Base-by-base conservation (phyloP, 495 filamentous ascomycete genomes). In the Xylaria venustula region DNA sequence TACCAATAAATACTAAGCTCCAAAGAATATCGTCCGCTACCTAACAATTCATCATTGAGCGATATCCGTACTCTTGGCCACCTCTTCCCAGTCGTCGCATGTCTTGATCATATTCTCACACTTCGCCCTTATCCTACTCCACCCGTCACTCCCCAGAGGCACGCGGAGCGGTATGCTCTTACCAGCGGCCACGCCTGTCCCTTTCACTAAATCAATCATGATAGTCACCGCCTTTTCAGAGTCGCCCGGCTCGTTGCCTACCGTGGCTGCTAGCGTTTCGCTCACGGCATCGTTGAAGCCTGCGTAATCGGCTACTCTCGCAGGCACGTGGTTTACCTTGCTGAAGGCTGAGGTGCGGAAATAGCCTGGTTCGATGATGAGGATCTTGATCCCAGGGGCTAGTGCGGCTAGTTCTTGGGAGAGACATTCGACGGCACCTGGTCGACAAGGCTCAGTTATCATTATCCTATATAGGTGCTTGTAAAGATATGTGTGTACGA, bases 131-230 rank as follows among this genome's bases (percentile, higher is more conserved):
- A 75, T 54, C 51, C 73, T 50, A 2, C 58, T 65, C 72, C 74
- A 81, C 11, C 73, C 67, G 56, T 78, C 77, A 14, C 61, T 72
- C 8, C 82, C 81, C 5, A 83, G 62, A 7, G 80, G 79, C 37
- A 81, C 60, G 8, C 76, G 63, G 15, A 83, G 61, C 12, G 80
- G 79, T 3, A 82, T 68, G 2, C 60, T 61, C 44, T 72, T 68
- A 12, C 69, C 75, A 0, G 66, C 58, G 20, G 63, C 69, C 12
- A 79, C 73, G 44, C 75, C 72, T 26, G 76, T 71, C 0, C 72
- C 71, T 17, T 72, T 67, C 0, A 79, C 74, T 14, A 79, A 42
- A 61, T 81, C 76, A 19, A 80, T 62, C 40, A 77, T 72, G 7
- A 69, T 54, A 45, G 71, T 28, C 15, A 74, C 71, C 22, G 64